A percentile compares a stretch with the other conserved stretches of the same genome.
These are phyloP conservation scores for Boletus fagicola DNA, from an alignment of 768 basidiomycete species.

Conservation along the genomic window DNA sequence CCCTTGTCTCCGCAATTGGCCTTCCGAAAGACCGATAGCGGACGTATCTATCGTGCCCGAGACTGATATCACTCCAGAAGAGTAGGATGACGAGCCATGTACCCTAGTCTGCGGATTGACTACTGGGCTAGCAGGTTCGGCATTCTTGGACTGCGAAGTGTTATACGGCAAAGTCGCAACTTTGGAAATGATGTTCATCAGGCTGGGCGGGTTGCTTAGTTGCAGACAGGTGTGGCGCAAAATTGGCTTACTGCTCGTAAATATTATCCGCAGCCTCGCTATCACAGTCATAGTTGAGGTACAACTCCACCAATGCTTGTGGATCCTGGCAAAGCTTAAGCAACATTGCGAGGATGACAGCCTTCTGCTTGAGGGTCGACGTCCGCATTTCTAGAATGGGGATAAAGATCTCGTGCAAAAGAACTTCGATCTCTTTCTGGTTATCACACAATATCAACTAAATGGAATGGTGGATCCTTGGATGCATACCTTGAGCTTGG, in stretches of 20 bases:
- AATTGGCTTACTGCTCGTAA: conserved; percentile 76
- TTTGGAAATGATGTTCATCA: conserved; percentile 96
- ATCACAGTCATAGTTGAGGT: conserved; percentile 99
- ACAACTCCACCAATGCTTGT: conserved; percentile 95
- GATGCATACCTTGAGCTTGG: conserved; percentile 80
- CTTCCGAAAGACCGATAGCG: conserved; percentile 70
- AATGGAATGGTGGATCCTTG: neutral
- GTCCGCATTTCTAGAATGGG: conserved; percentile 98
- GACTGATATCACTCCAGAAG: conserved; percentile 63
- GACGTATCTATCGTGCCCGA: conserved; percentile 69
- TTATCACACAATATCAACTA: conserved; percentile 11
- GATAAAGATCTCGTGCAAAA: conserved; percentile 98
- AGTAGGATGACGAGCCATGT: conserved; percentile 45
- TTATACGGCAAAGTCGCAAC: conserved; percentile 64
- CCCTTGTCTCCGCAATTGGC: conserved; percentile 83
- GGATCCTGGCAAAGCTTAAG: conserved; percentile 90
- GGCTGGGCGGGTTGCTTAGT: conserved; percentile 38
- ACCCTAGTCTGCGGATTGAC: conserved; percentile 44
- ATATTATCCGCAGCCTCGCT: conserved; percentile 93
- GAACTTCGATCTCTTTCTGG: conserved; percentile 98
- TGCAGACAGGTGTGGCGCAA: conserved; percentile 1
- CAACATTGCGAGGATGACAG: conserved; percentile 85
- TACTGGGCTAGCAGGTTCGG: conserved; percentile 62
- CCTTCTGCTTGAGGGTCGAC: conserved; percentile 93
- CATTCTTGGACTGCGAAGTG: conserved; percentile 45